Evolutionary conservation across 345 rosid genomes (phyloP), one percentile per base, ranked within the genome.

Genomic region (Eutrema heterophyllum): DNA sequence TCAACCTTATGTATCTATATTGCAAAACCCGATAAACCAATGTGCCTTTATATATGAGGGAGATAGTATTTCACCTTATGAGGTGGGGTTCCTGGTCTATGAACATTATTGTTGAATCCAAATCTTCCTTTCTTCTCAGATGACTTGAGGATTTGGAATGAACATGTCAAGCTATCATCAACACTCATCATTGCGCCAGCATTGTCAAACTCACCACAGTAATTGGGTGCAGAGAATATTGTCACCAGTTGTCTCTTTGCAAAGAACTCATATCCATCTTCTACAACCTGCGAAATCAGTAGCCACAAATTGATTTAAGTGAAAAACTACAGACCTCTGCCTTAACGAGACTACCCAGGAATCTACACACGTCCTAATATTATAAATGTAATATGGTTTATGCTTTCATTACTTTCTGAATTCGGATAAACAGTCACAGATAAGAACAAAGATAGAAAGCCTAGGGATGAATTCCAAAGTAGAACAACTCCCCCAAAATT

Each of bases 151-250:
- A 64, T 64, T 48, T 64, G 69, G 56, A 64, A 64, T n/a, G 69
- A 64, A 48, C 69, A 64, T 4, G 69, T 64, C 56, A 64, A 64
- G 44, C 69, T 64, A 64, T 64, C 69, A 44, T 62, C 67, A 43
- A 62, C 67, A 29, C 67, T 62, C 67, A 62, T 62, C 67, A 62
- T 62, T 9, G 67, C 67, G 9, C 67, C 67, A 62, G 67, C 67
- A 44, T 62, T 62, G 35, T 62, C 67, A 44, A 62, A 62, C 52
- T 62, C 67, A 10, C 67, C 67, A 43, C 67, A 62, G 67, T 62
- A 62, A 62, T 62, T 62, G 39, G 67, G 67, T n/a, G 67, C 67
- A 44, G 67, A 62, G 52, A 62, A 62, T 43, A 62, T 62, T 1
- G 69, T 64, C 44, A 64, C 69, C 16, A 64, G 56, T 12, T 64